Percentiles rank a stretch among this genome's conserved stretches.
These are phyloP conservation scores for Fusarium redolens DNA, from an alignment of 2,329 filamentous ascomycete genomes.

Conservation along the genomic window DNA sequence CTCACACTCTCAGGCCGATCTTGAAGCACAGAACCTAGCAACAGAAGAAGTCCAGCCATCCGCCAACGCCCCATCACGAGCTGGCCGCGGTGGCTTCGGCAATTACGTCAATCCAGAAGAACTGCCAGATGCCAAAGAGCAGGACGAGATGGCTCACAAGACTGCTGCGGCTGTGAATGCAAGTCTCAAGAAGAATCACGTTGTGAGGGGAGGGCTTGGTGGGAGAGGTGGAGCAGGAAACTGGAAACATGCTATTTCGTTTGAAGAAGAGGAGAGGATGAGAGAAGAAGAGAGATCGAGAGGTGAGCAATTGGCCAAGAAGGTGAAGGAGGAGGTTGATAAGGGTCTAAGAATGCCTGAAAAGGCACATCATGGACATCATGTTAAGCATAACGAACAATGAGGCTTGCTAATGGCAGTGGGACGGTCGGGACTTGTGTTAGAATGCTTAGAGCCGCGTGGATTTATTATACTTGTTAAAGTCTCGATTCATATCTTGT, in stretches of 20 bases:
- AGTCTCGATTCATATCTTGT: neutral
- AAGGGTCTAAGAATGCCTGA: slow-evolving; percentile 59
- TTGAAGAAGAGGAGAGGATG: slow-evolving; percentile 45
- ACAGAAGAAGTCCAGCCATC: slow-evolving; percentile 40
- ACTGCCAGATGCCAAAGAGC: slow-evolving; percentile 48
- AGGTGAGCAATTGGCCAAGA: slow-evolving; percentile 55
- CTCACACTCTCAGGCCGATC: slow-evolving; percentile 44
- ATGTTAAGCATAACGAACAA: slow-evolving; percentile 14
- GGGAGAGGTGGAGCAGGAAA: slow-evolving; percentile 71
- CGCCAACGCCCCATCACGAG: slow-evolving; percentile 53
- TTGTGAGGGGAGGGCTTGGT: slow-evolving; percentile 33
- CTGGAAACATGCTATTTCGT: slow-evolving; percentile 50
- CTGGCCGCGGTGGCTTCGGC: slow-evolving; percentile 71
- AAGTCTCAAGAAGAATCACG: slow-evolving; percentile 44
- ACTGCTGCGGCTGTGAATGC: slow-evolving; percentile 50
- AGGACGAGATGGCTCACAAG: slow-evolving; percentile 50
- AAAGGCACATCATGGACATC: slow-evolving; percentile 54
- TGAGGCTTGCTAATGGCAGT: neutral
- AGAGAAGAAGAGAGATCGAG: slow-evolving; percentile 38
- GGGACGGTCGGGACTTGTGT: neutral
- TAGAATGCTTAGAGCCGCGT: neutral
- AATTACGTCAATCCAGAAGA: slow-evolving; percentile 63
- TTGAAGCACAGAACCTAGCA: slow-evolving; percentile 52
- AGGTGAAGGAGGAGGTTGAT: slow-evolving; percentile 60
- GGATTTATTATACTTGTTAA: neutral